A percentile compares a stretch with the other conserved stretches of the same genome.
Evolutionary conservation across 768 basidiomycete species (phyloP).

Genomic region (Fomitopsis pulvina): DNA sequence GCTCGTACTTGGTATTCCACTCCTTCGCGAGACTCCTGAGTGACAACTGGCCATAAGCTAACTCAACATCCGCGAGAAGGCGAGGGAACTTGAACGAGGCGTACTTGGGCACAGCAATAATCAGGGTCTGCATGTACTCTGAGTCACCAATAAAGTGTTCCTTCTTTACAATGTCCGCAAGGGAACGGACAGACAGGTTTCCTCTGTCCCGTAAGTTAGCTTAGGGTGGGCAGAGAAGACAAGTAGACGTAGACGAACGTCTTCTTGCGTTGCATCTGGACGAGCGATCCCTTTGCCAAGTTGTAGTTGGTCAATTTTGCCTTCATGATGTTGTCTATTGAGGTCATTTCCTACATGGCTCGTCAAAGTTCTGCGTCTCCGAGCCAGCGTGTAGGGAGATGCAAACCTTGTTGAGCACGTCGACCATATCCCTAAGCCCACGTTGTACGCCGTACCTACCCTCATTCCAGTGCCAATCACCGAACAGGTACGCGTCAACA

Average conservation of each 20-base stretch:
- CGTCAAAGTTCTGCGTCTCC: neutral
- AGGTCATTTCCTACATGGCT: constrained; percentile 73
- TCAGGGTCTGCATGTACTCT: constrained; percentile 87
- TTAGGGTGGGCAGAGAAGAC: neutral
- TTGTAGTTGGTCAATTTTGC: constrained; percentile 88
- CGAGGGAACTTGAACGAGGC: constrained; percentile 15
- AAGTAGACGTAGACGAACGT: constrained; percentile 41
- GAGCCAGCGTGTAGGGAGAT: neutral
- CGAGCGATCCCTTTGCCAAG: constrained; percentile 85
- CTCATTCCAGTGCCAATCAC: constrained; percentile 89
- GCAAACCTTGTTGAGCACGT: constrained; percentile 76
- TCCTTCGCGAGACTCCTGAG: constrained; percentile 76
- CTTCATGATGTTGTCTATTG: constrained; percentile 93
- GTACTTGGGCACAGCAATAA: constrained; percentile 94
- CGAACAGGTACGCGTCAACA: constrained; percentile 75
- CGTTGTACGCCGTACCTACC: constrained; percentile 83
- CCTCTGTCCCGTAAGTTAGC: constrained; percentile 46
- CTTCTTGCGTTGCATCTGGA: constrained; percentile 92
- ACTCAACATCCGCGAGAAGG: constrained; percentile 18
- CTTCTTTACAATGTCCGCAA: constrained; percentile 77
- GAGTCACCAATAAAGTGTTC: constrained; percentile 83
- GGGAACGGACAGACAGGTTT: constrained; percentile 86
- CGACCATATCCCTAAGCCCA: constrained; percentile 78
- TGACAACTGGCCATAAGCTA: constrained; percentile 3
- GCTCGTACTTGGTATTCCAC: constrained; percentile 88